Evolutionary conservation across 2,329 filamentous ascomycete genomes (phyloP).

Genomic region (Neonectria coccinea): DNA sequence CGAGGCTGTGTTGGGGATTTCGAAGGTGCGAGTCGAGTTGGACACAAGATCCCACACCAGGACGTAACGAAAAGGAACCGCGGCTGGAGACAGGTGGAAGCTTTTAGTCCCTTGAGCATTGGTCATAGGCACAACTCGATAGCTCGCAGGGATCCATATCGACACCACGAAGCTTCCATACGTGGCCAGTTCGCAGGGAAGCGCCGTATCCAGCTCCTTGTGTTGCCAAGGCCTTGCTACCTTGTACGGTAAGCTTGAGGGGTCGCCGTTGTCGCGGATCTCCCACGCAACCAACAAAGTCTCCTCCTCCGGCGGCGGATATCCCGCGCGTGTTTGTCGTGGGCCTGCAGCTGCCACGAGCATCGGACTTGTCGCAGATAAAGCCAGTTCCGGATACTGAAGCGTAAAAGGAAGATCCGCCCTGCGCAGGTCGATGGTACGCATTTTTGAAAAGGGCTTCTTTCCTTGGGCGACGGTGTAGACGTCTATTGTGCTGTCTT

Average conservation of each 20-base stretch:
- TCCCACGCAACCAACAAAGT: conserved; percentile 56
- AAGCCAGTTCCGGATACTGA: conserved; percentile 55
- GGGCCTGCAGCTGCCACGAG: conserved; percentile 55
- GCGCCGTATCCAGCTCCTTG: conserved; percentile 54
- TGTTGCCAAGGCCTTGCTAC: conserved; percentile 54
- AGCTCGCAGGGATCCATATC: conserved; percentile 56
- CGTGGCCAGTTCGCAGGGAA: conserved; percentile 52
- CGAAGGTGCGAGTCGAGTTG: conserved; percentile 52
- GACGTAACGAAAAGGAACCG: conserved; percentile 51
- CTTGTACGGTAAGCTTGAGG: conserved; percentile 50
- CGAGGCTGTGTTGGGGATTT: conserved; percentile 54
- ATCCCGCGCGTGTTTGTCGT: conserved; percentile 52
- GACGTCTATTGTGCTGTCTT: conserved; percentile 49
- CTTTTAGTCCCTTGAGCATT: conserved; percentile 34
- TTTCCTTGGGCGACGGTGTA: conserved; percentile 49
- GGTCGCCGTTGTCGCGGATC: conserved; percentile 44
- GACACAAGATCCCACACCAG: conserved; percentile 56
- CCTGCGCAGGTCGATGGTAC: conserved; percentile 51
- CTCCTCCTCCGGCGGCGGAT: conserved; percentile 53
- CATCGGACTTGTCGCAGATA: conserved; percentile 54
- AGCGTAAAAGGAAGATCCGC: conserved; percentile 53
- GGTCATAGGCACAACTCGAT: conserved; percentile 49
- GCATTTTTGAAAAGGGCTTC: conserved; percentile 52
- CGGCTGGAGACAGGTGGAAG: conserved; percentile 48
- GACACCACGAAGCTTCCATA: conserved; percentile 55